Conservation (phyloP, 331 rosid species). For the Pyrus hybrid region DNA sequence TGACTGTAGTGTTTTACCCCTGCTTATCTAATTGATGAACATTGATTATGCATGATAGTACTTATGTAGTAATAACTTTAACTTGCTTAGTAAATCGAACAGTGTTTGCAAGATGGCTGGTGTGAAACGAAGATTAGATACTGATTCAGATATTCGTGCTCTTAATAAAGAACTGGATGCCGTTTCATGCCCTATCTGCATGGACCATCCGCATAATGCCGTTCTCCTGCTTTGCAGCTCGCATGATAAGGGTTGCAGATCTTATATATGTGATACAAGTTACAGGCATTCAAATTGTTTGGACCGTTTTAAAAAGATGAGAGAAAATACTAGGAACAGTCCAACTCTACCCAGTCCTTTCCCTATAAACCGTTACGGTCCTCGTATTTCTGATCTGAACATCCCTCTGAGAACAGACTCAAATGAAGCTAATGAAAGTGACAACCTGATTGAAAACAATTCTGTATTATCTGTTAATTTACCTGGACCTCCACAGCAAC, state of each 20-base stretch:
- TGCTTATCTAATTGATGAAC: neutral
- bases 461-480: constrained; percentile 54
- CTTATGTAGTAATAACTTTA: constrained; percentile 57
- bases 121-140: constrained; percentile 88
- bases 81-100: constrained; percentile 77
- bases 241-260: constrained; percentile 93
- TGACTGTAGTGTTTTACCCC: neutral
- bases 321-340: constrained; percentile 48
- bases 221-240: constrained; percentile 98
- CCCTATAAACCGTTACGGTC: constrained; percentile 43
- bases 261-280: constrained; percentile 94
- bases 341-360: constrained; percentile 58
- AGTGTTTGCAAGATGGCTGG: constrained; percentile 96
- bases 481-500: constrained; percentile 52
- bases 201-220: constrained; percentile 99
- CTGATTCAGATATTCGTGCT: constrained; percentile 80
- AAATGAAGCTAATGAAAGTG: constrained; percentile 54
- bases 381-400: constrained; percentile 58
- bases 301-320: constrained; percentile 85
- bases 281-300: constrained; percentile 96
- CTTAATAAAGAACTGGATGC: constrained; percentile 98
- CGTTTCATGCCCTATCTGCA: constrained; percentile 95
- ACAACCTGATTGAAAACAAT: constrained; percentile 56
- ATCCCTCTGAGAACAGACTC: constrained; percentile 44
- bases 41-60: constrained; percentile 4